Evolutionary conservation across 2,329 filamentous ascomycete species (phyloP).

Genomic region (Fusarium praegraminearum): DNA sequence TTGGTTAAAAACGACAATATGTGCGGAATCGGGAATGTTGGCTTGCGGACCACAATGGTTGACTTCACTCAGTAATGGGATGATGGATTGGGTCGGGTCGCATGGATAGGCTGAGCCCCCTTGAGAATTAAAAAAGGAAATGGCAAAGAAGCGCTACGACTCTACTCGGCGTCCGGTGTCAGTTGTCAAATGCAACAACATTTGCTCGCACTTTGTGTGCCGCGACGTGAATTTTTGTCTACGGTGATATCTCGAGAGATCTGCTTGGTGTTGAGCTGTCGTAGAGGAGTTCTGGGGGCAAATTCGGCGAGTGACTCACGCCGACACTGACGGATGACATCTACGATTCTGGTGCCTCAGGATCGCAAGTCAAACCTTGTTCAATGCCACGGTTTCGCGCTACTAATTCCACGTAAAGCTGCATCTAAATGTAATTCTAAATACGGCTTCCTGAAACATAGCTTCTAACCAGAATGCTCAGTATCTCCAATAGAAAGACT

Average conservation of each 20-base stretch:
- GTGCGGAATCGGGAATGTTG: slow-evolving; percentile 49
- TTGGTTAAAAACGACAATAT: slow-evolving; percentile 39
- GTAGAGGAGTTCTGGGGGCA: slow-evolving; percentile 25
- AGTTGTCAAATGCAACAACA: slow-evolving; percentile 57
- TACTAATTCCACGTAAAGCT: not conserved
- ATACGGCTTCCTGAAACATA: not conserved
- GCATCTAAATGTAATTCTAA: not conserved
- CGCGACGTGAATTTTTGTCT: slow-evolving; percentile 28
- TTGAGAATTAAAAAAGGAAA: slow-evolving; percentile 47
- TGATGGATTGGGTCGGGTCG: slow-evolving; percentile 54
- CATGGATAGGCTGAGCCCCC: slow-evolving; percentile 53
- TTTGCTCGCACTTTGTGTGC: slow-evolving; percentile 47
- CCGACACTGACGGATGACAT: slow-evolving; percentile 36
- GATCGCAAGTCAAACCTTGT: slow-evolving; percentile 1
- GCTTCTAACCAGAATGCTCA: not conserved
- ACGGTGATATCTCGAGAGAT: not conserved
- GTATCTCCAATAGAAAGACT: not conserved
- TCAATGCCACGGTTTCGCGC: not conserved
- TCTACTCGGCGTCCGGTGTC: slow-evolving; percentile 58
- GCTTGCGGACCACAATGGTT: slow-evolving; percentile 49
- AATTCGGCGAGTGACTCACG: slow-evolving; percentile 43
- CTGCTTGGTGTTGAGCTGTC: not conserved
- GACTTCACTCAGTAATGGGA: slow-evolving; percentile 50
- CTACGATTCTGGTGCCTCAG: slow-evolving; percentile 28
- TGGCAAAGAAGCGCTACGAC: slow-evolving; percentile 55